Conservation (phyloP, 2,329 filamentous ascomycete species). For the Aspergillus ruber region DNA sequence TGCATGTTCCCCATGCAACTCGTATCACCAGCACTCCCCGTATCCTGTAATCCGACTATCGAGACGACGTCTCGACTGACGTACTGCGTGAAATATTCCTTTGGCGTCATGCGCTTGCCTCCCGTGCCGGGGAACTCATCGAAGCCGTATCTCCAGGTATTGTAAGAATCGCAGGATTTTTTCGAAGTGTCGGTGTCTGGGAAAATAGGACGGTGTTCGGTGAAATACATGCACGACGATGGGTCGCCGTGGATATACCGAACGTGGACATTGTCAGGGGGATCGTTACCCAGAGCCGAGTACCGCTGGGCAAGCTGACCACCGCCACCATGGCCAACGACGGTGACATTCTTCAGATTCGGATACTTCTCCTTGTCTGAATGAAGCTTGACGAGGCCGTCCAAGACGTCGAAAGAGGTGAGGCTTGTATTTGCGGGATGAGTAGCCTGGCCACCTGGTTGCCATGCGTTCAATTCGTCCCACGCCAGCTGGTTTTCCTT, state of each 20-base stretch:
- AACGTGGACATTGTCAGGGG: slow-evolving; percentile 9
- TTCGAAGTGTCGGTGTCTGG: neutral
- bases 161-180: slow-evolving; percentile 2
- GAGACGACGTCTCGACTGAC: slow-evolving; percentile 7
- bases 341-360: slow-evolving; percentile 7
- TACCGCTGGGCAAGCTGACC: slow-evolving; percentile 12
- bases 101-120: slow-evolving; percentile 5
- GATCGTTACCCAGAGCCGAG: slow-evolving; percentile 6
- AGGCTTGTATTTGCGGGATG: slow-evolving; percentile 7
- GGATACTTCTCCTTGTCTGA: slow-evolving; percentile 9
- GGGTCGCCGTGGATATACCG: slow-evolving; percentile 12
- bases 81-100: slow-evolving; percentile 10
- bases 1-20: slow-evolving; percentile 10
- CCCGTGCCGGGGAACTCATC: slow-evolving; percentile 9
- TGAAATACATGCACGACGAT: slow-evolving; percentile 13
- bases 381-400: slow-evolving; percentile 10
- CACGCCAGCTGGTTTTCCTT: slow-evolving; percentile 8
- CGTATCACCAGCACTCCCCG: slow-evolving; percentile 7
- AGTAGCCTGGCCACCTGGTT: slow-evolving; percentile 8
- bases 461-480: slow-evolving; percentile 11
- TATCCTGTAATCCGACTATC: slow-evolving; percentile 10
- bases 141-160: slow-evolving; percentile 10
- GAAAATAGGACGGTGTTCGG: slow-evolving; percentile 8
- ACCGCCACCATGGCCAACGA: slow-evolving; percentile 11
- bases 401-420: slow-evolving; percentile 9